A percentile compares a stretch with the other conserved stretches of the same genome.
Conservation (phyloP, 352 stramenopile species). For the Aphanomyces invadans region DNA sequence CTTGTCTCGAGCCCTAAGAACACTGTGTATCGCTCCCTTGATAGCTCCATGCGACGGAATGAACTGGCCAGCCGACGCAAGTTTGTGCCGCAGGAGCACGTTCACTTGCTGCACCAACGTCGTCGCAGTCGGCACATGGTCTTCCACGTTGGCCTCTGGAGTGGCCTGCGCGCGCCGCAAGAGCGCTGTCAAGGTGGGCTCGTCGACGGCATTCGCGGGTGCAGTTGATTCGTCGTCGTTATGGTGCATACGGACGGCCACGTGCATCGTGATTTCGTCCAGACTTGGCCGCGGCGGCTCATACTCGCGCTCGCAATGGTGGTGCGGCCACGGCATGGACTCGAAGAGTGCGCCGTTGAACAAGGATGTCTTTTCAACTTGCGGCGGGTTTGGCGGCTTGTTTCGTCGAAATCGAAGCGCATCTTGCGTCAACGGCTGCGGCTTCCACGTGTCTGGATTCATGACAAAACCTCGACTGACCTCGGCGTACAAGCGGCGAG, state of each 20-base stretch:
- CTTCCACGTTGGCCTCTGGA: no score
- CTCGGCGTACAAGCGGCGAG: constrained; percentile 36
- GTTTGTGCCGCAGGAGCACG: constrained; percentile 25
- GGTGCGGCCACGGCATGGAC: not conserved
- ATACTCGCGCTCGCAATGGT: constrained; percentile 42
- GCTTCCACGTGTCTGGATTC: constrained; percentile 43
- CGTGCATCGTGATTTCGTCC: no score
- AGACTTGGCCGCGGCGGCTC: constrained; percentile 38
- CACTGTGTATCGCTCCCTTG: not conserved
- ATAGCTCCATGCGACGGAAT: no score
- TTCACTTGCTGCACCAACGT: constrained; percentile 34
- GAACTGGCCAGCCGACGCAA: no score
- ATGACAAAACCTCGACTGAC: constrained; percentile 56
- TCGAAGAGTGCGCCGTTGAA: not conserved
- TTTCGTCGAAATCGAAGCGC: no score
- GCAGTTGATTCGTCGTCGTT: constrained; percentile 32
- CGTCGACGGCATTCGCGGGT: no score
- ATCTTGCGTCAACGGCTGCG: not conserved
- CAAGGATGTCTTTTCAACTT: not conserved
- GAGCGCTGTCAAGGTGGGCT: no score
- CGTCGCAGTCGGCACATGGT: constrained; percentile 28
- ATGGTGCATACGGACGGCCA: constrained; percentile 45
- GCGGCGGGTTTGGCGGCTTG: no score
- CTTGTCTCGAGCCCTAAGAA: no score
- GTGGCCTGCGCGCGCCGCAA: no score